phyloP scores from a whole-genome alignment of 2,329 filamentous ascomycete genomes.

The Immersiporthe knoxdaviesiana region DNA sequence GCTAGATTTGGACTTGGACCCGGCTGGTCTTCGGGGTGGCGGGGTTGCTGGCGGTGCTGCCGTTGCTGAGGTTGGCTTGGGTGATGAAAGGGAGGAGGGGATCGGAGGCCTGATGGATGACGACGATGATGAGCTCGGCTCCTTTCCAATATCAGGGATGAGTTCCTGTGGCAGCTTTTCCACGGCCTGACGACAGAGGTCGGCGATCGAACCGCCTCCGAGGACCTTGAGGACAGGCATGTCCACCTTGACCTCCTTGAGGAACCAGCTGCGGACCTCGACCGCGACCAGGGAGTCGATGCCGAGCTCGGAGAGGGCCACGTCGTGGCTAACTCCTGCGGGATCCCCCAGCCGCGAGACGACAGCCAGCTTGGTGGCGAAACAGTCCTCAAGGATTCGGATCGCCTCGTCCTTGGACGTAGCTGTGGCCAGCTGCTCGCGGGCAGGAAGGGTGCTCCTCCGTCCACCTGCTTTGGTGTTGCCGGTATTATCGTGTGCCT shows the following conservation, averaged over 20 bases:
- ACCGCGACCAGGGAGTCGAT: slow-evolving; percentile 34
- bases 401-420: not conserved
- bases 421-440: not conserved
- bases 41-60: not conserved
- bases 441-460: not conserved
- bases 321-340: not conserved
- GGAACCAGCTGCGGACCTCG: slow-evolving; percentile 49
- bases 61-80: not conserved
- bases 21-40: not conserved
- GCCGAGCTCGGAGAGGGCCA: slow-evolving; percentile 30
- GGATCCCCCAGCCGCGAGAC: not conserved
- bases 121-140: not conserved
- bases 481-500: not conserved
- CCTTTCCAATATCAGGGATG: not conserved
- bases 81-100: not conserved
- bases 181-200: not conserved
- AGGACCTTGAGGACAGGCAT: slow-evolving; percentile 50
- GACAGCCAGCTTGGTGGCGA: slow-evolving; percentile 1
- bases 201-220: slow-evolving; percentile 14
- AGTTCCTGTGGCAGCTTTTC: not conserved
- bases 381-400: not conserved
- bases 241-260: slow-evolving; percentile 45
- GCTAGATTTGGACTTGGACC: not conserved
- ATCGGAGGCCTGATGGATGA: too few relatives aligned
- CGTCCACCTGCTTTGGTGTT: not conserved